Base-by-base conservation (phyloP, 148 eudicot genomes). In the Vaccinium darrowii region DNA sequence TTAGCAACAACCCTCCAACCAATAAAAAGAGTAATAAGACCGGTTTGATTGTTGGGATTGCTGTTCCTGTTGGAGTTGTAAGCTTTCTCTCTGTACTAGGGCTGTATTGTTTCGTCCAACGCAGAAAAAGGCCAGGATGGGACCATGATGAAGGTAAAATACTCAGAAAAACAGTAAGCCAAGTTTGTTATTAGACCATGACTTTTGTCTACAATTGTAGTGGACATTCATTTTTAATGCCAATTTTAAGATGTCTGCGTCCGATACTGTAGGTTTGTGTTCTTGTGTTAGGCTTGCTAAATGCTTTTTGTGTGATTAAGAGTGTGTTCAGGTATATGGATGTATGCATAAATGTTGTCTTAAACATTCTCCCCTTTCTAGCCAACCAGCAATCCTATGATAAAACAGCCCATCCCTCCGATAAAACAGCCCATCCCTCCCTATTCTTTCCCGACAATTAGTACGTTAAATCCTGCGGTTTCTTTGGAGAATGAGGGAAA, bases 11-110 rank as follows among this genome's bases (percentile, higher is more conserved):
- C 57, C 88, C 93, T 81, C 91, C 92, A 1, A 73, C 85, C 69
- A 81, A 23, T 19, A 89, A 88, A n/a, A 92, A 88, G 85, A 84
- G 82, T 62, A 81, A 81, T 62, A 81, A 81, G 51, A 90, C 93
- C 16, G 93, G 95, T 77, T 82, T 93, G 84, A 92, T 93, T 75
- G 91, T 93, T 33, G 99, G 95, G 87, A 86, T 92, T 77, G 90
- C 87, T 83, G 90, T 94, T 81, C 88, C 93, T 12, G 83, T 92
- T 75, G 91, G 65, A 80, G 73, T 85, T n/a, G 72, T 91, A 47
- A 84, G 88, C 79, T 89, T 94, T 83, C 82, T 96, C 47, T 86
- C 88, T 62, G 36, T 85, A n/a, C 74, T 89, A 79, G 90, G 82
- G 23, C 75, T 86, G 3, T 94, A 76, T 81, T 88, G 80, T 83